Conservation (phyloP, 2,329 filamentous ascomycete species). For the Dactylellina drechsleri region DNA sequence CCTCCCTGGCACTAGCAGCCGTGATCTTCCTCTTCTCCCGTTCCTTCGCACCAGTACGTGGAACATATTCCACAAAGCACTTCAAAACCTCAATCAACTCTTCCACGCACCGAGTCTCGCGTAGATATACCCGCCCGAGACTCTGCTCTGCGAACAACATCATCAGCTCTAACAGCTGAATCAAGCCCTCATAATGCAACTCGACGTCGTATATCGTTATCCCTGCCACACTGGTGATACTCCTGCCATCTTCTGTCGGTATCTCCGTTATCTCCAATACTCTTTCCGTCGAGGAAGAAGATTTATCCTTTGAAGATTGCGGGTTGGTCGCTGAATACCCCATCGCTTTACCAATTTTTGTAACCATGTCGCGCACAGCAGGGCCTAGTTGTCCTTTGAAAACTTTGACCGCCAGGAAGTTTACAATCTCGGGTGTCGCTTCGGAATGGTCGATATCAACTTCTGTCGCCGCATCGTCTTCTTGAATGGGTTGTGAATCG, state of each 20-base stretch:
- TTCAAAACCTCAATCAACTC: constrained; percentile 44
- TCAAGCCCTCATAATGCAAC: constrained; percentile 49
- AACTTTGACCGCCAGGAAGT: constrained; percentile 52
- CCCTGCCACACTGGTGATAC: constrained; percentile 45
- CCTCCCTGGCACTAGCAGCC: background rate
- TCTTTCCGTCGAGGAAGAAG: background rate
- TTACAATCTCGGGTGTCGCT: constrained; percentile 50
- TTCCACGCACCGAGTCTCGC: constrained; percentile 45
- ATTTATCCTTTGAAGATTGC: background rate
- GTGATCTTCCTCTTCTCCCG: constrained; percentile 23
- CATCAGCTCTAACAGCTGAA: constrained; percentile 47
- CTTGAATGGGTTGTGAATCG: constrained; percentile 5
- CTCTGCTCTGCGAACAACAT: constrained; percentile 52
- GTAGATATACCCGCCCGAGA: constrained; percentile 38
- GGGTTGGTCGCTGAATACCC: constrained; percentile 32
- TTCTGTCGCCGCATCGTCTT: constrained; percentile 51
- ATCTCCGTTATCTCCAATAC: constrained; percentile 46
- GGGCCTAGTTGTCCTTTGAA: constrained; percentile 49
- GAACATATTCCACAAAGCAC: constrained; percentile 43
- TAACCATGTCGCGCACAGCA: constrained; percentile 50
- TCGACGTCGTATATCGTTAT: constrained; percentile 54
- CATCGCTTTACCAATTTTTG: constrained; percentile 50
- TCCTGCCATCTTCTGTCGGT: constrained; percentile 44
- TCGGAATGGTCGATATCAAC: constrained; percentile 52
- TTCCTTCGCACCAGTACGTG: constrained; percentile 36